Evolutionary conservation across 305 asterid genomes (phyloP).

Genomic region (Vinca major): DNA sequence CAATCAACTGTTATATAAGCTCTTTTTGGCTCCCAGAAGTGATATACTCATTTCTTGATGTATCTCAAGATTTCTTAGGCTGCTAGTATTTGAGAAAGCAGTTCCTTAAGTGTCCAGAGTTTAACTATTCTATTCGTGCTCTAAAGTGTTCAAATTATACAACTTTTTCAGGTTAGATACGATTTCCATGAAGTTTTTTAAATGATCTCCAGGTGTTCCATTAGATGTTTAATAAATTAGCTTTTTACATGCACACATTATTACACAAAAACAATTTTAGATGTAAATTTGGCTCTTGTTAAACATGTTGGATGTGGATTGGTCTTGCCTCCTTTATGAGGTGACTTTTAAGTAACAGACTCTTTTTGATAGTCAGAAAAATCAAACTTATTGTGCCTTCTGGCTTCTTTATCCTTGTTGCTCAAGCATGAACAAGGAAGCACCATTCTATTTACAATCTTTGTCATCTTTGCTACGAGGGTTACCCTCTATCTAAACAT

Average conservation of each 20-base stretch:
- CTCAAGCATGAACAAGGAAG: neutral
- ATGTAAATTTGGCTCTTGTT: conserved; percentile 3
- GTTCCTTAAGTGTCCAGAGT: neutral
- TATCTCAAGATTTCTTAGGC: neutral
- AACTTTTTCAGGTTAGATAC: neutral
- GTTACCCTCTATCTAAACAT: neutral
- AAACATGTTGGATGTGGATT: neutral
- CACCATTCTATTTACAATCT: neutral
- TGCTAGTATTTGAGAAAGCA: neutral
- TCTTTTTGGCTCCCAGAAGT: neutral
- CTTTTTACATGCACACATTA: neutral
- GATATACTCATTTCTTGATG: neutral
- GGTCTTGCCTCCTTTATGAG: neutral
- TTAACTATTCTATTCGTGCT: neutral
- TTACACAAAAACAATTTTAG: neutral
- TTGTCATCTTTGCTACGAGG: neutral
- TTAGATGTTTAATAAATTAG: neutral
- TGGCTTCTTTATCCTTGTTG: neutral
- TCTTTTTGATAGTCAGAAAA: neutral
- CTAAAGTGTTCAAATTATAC: neutral
- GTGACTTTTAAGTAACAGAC: neutral
- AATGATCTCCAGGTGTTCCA: neutral
- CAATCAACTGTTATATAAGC: neutral
- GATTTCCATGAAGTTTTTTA: neutral
- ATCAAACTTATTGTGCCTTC: neutral